Conservation (phyloP, 2,329 filamentous ascomycete species). For the Arthrinium phaeospermum region DNA sequence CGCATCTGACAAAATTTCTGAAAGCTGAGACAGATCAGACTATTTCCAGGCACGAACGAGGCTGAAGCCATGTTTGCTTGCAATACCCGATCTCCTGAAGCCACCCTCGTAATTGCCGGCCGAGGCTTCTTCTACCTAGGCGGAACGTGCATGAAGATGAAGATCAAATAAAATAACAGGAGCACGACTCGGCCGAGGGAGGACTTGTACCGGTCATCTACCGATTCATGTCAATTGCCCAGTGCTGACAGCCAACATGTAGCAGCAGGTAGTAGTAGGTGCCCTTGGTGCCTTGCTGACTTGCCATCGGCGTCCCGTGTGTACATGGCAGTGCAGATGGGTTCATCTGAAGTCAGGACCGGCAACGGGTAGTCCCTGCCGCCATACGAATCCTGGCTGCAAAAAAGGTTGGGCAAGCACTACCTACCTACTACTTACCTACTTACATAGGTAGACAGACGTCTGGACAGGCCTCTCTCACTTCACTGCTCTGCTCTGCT, state of each 20-base stretch:
- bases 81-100: background rate
- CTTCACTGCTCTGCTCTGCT: background rate
- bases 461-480: background rate
- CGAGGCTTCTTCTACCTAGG: background rate
- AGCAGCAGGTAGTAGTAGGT: background rate
- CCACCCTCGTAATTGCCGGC: background rate
- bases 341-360: constrained; percentile 11
- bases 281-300: background rate
- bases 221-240: background rate
- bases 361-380: constrained; percentile 11
- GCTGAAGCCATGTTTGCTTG: constrained; percentile 17
- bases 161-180: background rate
- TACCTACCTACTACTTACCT: background rate
- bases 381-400: background rate
- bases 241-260: background rate
- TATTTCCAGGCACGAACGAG: constrained; percentile 14
- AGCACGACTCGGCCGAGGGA: background rate
- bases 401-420: constrained; percentile 2
- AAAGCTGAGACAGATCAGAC: background rate
- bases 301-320: background rate
- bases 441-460: no score
- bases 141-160: background rate
- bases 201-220: background rate
- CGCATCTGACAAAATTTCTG: constrained; percentile 5
- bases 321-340: background rate